Conservation (phyloP, 768 basidiomycete genomes). For the Mycena haematopus region DNA sequence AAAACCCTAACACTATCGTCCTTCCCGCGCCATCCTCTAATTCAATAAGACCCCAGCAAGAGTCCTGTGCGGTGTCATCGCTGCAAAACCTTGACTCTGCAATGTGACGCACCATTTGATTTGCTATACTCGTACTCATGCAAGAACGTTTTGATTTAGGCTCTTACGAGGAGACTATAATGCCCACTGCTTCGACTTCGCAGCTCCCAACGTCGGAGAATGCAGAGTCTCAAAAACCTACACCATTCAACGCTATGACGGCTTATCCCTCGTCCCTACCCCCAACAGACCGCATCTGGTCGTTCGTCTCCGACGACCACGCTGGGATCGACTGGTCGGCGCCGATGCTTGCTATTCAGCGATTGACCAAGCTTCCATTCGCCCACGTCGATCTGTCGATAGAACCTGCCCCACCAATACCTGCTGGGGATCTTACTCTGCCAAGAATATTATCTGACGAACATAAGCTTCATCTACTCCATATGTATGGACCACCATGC, state of each 20-base stretch:
- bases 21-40: background rate
- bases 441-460: slow-evolving; percentile 40
- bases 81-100: slow-evolving; percentile 48
- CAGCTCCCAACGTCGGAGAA: slow-evolving; percentile 4
- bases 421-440: slow-evolving; percentile 36
- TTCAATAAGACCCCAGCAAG: slow-evolving; percentile 28
- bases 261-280: slow-evolving; percentile 28
- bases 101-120: slow-evolving; percentile 34
- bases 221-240: background rate
- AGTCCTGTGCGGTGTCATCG: slow-evolving; percentile 44
- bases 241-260: background rate
- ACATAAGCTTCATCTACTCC: slow-evolving; percentile 39
- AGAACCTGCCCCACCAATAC: slow-evolving; percentile 32
- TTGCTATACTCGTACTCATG: background rate
- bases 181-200: slow-evolving; percentile 19
- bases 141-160: background rate
- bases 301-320: slow-evolving; percentile 41
- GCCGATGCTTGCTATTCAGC: slow-evolving; percentile 50
- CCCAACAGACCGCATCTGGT: slow-evolving; percentile 45
- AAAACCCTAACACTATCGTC: background rate
- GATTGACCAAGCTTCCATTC: slow-evolving; percentile 21
- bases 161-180: slow-evolving; percentile 43
- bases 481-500: slow-evolving; percentile 36
- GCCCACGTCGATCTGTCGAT: background rate
- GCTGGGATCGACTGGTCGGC: slow-evolving; percentile 44